phyloP scores from a whole-genome alignment of 305 asterid species.

The Fraxinus ornus region DNA sequence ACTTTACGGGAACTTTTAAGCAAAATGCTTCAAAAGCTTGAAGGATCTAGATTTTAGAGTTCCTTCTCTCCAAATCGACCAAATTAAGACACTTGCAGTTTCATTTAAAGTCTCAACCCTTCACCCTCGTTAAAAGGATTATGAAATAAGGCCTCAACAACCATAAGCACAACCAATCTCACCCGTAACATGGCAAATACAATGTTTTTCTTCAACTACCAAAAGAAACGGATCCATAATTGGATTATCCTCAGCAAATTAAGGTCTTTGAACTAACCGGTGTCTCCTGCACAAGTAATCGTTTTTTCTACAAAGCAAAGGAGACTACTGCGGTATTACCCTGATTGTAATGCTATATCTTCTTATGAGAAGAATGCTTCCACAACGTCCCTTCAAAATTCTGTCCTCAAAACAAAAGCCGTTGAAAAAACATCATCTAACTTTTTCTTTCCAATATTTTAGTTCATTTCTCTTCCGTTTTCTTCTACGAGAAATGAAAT shows the following conservation, averaged over 20 bases:
- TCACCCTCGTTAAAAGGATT: background rate
- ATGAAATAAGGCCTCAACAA: background rate
- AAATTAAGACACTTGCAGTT: background rate
- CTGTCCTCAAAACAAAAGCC: background rate
- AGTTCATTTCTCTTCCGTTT: background rate
- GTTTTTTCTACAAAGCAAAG: background rate
- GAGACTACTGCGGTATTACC: background rate
- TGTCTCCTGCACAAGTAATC: background rate
- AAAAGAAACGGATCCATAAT: background rate
- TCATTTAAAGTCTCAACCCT: background rate
- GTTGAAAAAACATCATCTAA: background rate
- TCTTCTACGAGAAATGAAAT: background rate
- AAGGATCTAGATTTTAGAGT: background rate
- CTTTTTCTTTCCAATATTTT: constrained; percentile 1
- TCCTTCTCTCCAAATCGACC: background rate
- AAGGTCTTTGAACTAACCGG: background rate
- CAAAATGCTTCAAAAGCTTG: background rate
- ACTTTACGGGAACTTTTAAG: background rate
- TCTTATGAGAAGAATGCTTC: background rate
- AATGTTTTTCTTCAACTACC: background rate
- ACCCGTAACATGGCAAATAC: background rate
- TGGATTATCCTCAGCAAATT: background rate
- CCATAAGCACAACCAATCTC: background rate
- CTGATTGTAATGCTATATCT: background rate
- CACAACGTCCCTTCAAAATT: background rate